Percentiles rank a stretch among this genome's conserved stretches.
These are phyloP conservation scores for Gastrodia elata DNA, from an alignment of 106 monocot genomes.

Conservation along the genomic window DNA sequence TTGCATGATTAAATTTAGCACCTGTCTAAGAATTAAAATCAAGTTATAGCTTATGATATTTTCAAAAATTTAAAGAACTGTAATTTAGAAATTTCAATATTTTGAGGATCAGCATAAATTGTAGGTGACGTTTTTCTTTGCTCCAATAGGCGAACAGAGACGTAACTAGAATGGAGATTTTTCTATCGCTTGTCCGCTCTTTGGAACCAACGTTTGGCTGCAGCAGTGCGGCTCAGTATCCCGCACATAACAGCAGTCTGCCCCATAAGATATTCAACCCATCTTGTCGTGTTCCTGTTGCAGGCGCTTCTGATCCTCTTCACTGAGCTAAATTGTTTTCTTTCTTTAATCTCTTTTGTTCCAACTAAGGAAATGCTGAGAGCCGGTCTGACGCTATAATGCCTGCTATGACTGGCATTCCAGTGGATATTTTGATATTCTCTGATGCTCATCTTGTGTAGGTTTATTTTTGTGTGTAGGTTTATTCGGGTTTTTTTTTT, in stretches of 20 bases:
- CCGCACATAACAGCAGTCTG: neutral
- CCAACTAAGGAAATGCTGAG: constrained; percentile 26
- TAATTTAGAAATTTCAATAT: no score
- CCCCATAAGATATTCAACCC: neutral
- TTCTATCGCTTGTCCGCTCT: constrained; percentile 55
- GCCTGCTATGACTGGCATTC: constrained; percentile 60
- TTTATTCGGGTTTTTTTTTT: neutral
- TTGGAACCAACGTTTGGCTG: constrained; percentile 45
- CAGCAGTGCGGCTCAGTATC: neutral
- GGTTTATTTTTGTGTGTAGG: neutral
- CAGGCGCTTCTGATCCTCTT: constrained; percentile 5
- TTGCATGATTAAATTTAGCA: no score
- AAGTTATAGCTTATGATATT: no score
- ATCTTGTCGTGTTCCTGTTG: neutral
- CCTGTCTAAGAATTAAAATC: no score
- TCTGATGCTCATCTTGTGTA: neutral
- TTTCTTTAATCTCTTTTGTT: neutral
- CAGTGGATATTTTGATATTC: neutral
- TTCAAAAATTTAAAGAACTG: no score
- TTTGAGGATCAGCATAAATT: no score
- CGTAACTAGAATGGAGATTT: constrained; percentile 88
- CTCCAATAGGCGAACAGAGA: constrained; percentile 68
- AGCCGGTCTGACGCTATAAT: constrained; percentile 21
- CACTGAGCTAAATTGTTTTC: neutral
- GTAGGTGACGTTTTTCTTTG: no score